A percentile compares a stretch with the other conserved stretches of the same genome.
Conservation (phyloP, 257 asterid genomes). For the Petunia secreta region DNA sequence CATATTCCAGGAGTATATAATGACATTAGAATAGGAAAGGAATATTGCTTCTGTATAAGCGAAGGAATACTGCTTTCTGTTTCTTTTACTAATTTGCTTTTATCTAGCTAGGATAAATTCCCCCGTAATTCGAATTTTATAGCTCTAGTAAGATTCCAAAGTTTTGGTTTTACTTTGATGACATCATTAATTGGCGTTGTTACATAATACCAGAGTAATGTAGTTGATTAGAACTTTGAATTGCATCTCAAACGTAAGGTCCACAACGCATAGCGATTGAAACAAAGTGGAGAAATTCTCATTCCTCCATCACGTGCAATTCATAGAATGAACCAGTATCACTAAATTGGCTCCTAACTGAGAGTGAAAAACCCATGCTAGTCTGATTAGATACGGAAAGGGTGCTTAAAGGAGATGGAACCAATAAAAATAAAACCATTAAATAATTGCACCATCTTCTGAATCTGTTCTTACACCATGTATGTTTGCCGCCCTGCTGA, state of each 20-base stretch:
- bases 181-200: conserved; percentile 2
- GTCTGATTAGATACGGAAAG: not conserved
- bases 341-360: not conserved
- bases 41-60: not conserved
- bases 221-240: not conserved
- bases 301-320: conserved; percentile 7
- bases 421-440: not conserved
- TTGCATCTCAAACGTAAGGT: not conserved
- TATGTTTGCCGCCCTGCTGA: not conserved
- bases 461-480: not conserved
- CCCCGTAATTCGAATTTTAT: not conserved
- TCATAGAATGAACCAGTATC: not conserved
- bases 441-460: conserved; percentile 1
- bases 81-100: not conserved
- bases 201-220: not conserved
- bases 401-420: conserved; percentile 8
- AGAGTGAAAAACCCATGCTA: not conserved
- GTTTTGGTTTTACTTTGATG: not conserved
- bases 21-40: conserved; percentile 7
- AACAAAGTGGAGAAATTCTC: conserved; percentile 11
- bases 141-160: not conserved
- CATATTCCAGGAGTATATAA: not conserved
- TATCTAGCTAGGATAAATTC: not conserved
- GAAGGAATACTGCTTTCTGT: not conserved
- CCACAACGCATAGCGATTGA: conserved; percentile 6